These are phyloP conservation scores for Didymella exigua DNA, from an alignment of 2,329 filamentous ascomycete genomes.

Conservation along the genomic window DNA sequence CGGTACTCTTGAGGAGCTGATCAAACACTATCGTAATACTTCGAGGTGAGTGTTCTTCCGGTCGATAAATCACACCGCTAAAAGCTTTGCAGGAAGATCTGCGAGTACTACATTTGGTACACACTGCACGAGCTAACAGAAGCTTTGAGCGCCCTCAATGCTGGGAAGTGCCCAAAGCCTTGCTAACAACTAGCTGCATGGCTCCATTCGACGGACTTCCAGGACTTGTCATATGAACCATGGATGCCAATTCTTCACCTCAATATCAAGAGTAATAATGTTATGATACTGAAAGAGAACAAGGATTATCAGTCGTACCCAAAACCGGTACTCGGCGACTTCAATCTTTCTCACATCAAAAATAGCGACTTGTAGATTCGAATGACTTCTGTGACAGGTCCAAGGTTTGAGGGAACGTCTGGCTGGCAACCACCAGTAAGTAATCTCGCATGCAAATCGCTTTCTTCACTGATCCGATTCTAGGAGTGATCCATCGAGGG, in stretches of 20 bases:
- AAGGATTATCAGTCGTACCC: neutral
- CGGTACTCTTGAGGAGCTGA: neutral
- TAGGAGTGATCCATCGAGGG: neutral
- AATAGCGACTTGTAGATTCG: neutral
- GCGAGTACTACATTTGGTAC: neutral
- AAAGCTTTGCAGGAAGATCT: neutral
- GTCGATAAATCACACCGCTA: neutral
- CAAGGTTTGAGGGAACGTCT: neutral
- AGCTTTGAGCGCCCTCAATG: neutral
- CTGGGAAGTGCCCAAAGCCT: neutral
- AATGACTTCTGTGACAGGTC: neutral
- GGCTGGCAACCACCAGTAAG: neutral
- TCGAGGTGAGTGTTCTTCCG: neutral
- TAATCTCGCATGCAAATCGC: neutral
- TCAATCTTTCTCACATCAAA: neutral
- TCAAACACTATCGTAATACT: neutral
- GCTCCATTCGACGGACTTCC: neutral
- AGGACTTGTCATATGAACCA: neutral
- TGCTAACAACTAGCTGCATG: neutral
- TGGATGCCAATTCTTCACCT: neutral
- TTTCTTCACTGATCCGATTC: neutral
- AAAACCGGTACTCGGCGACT: neutral
- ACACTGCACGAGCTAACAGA: neutral
- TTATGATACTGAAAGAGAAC: neutral
- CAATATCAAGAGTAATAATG: neutral